phyloP scores from a whole-genome alignment of 768 basidiomycete genomes.

The Mycena olivaceomarginata region DNA sequence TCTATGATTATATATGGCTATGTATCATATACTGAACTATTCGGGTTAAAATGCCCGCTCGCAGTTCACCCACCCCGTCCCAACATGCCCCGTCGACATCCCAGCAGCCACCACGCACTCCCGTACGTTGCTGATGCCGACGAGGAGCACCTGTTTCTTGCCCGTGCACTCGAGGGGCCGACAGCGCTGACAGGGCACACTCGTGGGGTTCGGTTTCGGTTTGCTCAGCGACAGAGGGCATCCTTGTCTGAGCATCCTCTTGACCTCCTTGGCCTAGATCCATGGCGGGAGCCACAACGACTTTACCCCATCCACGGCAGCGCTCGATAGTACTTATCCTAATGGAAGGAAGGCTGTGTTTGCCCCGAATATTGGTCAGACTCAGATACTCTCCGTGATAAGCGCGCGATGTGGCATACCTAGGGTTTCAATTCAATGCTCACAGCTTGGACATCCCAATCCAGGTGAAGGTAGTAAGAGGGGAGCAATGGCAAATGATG shows the following conservation, averaged over 20 bases:
- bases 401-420: background rate
- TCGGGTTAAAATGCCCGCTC: too few relatives aligned
- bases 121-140: constrained; percentile 29
- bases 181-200: background rate
- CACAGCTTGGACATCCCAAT: background rate
- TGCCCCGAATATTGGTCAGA: background rate
- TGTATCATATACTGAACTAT: too few relatives aligned
- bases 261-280: background rate
- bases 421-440: background rate
- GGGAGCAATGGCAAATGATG: background rate
- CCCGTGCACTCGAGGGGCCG: background rate
- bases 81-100: too few relatives aligned
- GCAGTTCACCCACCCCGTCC: too few relatives aligned
- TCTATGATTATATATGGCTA: too few relatives aligned
- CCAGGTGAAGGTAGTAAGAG: background rate
- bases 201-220: background rate
- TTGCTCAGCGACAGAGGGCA: background rate
- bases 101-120: too few relatives aligned
- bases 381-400: background rate
- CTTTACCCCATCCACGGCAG: background rate
- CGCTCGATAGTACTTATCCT: background rate
- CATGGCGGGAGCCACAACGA: background rate
- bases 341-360: background rate
- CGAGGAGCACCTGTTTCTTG: constrained; percentile 34
- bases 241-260: background rate